Base-by-base conservation (phyloP, 2,329 filamentous ascomycete species). In the Ceratocystiopsis minuta region DNA sequence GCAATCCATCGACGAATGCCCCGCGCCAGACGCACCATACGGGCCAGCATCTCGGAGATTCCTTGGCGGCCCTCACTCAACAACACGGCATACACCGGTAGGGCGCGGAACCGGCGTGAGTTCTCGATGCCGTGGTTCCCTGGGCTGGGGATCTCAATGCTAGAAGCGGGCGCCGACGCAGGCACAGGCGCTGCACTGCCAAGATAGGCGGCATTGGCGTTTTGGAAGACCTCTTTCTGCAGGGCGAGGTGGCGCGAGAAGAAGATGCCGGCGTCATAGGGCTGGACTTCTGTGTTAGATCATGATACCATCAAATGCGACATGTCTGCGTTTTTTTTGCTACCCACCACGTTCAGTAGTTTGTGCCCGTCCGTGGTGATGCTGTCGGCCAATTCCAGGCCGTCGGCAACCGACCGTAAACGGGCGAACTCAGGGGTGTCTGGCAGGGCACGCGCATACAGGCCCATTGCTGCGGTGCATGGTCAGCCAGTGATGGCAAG, bases 191-290 rank as follows among this genome's bases (percentile, higher is more conserved):
- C 24, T 28, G 33, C 33, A 34, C n/a, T 54, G 6, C 65, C 60
- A 37, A 94, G 72, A 54, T 95, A 95, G 1, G 78, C 81, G 3
- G 88, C 87, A 55, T 87, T 87, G 31, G 83, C 75, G 58, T 95
- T 95, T 45, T 72, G 68, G 59, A 88, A 93, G 11, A 86, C 77
- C 5, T 69, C 60, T 28, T 67, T 64, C 1, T 79, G 69, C 13
- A 73, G 62, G 3, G 60, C 52, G 9, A 70, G 60, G 47, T 80
- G 72, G 16, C 75, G 73, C 40, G 78, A 84, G 51, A 93, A 72
- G 66, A 94, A 92, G 59, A 95, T 80, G 36, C 87, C 88, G 52
- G 80, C 87, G 57, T 95, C 88, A 52, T 95, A 95, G 0, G 88
- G 87, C 68, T 77, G 41, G 6, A n/a, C 31, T 16, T 16, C 20